Conservation (phyloP, 192 early-diverging fungal species). For the Rhizoclosmatium sp. region DNA sequence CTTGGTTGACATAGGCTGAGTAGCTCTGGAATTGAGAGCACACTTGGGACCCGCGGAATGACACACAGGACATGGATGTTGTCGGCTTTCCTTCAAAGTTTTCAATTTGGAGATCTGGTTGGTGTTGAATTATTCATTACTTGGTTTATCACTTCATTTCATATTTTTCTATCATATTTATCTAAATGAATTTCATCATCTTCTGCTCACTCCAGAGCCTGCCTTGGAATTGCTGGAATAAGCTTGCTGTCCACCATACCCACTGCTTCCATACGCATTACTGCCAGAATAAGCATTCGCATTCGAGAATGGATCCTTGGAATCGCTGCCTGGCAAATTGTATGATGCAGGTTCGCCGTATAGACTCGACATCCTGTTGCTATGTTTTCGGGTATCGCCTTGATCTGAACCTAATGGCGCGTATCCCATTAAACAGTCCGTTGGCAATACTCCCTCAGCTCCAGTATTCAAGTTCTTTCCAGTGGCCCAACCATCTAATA, state of each 20-base stretch:
- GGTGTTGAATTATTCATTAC: no score
- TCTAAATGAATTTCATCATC: no score
- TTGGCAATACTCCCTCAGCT: slow-evolving; percentile 17
- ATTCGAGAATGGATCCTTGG: not conserved
- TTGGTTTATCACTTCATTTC: no score
- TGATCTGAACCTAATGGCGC: not conserved
- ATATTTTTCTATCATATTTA: no score
- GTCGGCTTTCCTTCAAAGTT: no score
- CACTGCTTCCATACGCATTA: not conserved
- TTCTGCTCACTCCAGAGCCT: not conserved
- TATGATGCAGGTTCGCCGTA: slow-evolving; percentile 7
- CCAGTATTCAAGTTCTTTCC: slow-evolving; percentile 20
- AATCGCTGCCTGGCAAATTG: not conserved
- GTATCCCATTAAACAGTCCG: slow-evolving; percentile 27
- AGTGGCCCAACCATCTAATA: slow-evolving; percentile 22
- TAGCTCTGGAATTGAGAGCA: not conserved
- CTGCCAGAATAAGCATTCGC: not conserved
- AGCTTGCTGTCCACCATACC: not conserved
- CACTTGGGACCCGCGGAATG: not conserved
- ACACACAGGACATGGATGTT: slow-evolving; percentile 4
- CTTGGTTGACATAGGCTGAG: not conserved
- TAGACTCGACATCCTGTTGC: slow-evolving; percentile 18
- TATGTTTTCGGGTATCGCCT: not conserved
- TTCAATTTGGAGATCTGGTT: no score
- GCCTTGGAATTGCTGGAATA: not conserved